phyloP scores from a whole-genome alignment of 148 eudicot species.

The Pouteria glomerata region DNA sequence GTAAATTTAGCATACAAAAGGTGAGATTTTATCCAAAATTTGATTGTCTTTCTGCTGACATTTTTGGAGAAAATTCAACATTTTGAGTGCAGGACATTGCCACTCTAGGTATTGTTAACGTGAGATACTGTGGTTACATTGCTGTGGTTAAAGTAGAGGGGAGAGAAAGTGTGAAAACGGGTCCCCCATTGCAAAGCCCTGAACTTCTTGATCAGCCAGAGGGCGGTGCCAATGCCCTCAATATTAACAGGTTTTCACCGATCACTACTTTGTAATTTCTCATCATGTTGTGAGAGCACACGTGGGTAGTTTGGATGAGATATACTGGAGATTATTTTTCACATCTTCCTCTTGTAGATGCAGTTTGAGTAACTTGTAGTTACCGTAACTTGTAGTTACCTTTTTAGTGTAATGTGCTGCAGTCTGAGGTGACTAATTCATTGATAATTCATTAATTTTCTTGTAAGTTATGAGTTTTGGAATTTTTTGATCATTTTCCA shows the following conservation, averaged over 20 bases:
- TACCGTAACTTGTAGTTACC: not conserved
- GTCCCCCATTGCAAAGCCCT: slow-evolving; percentile 35
- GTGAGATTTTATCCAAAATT: not conserved
- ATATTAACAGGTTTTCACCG: slow-evolving; percentile 74
- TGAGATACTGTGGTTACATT: slow-evolving; percentile 82
- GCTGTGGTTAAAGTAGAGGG: slow-evolving; percentile 76
- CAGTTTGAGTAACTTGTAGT: too few relatives aligned
- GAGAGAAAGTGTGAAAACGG: slow-evolving; percentile 33
- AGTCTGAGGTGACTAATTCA: not conserved
- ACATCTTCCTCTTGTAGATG: not conserved
- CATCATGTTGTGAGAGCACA: not conserved
- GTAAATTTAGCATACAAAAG: slow-evolving; percentile 37
- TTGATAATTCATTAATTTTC: too few relatives aligned
- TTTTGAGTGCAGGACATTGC: slow-evolving; percentile 66
- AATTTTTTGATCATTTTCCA: not conserved
- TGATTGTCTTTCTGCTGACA: not conserved
- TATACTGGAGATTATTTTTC: too few relatives aligned
- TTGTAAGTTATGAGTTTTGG: not conserved
- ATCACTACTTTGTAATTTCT: not conserved
- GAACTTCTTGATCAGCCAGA: slow-evolving; percentile 83
- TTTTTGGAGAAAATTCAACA: slow-evolving; percentile 3
- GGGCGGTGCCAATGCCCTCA: slow-evolving; percentile 98
- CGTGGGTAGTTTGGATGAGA: not conserved
- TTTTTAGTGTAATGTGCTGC: not conserved
- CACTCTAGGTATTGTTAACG: slow-evolving; percentile 78